Evolutionary conservation across 495 filamentous ascomycete genomes (phyloP), one percentile per base, ranked within the genome.

Genomic region (Choiromyces venosus): DNA sequence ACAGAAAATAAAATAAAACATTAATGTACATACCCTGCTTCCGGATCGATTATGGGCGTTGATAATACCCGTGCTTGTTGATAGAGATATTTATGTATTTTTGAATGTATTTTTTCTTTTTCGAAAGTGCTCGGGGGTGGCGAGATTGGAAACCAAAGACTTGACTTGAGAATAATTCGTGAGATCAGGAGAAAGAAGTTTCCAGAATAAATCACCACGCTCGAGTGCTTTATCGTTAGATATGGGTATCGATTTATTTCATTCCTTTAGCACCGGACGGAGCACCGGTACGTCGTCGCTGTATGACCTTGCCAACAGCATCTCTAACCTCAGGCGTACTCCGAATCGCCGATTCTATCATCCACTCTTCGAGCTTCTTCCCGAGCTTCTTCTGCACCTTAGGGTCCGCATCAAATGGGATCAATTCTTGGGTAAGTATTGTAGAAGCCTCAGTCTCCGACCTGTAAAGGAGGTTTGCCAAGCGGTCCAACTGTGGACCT

Each of bases 361-460:
- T 82, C 85, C 91, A 93, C 73, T 93, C 91, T 82, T 87, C 90
- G 78, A 94, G 87, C 70, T 89, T 91, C 52, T 85, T 85, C 56
- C 87, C 86, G 73, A 94, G 80, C 44, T 85, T 85, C 37, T 82
- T 82, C 71, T 91, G 83, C 9, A 85, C 86, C 74, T 88, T 85
- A 40, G 86, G 84, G 79, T 96, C 92, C 19, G 89, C 89, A 36
- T 85, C 87, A 81, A 94, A 97, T n/a, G 95, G 95, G 73, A 88
- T 88, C 82, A 92, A 88, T 73, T 96, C 93, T 74, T 94, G 82
- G 61, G 89, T 87, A 82, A 97, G 82, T 73, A 96, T 80, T 68
- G 91, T 85, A 8, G 84, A 83, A 6, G 91, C 86, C 80, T 97
- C 93, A 25, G 82, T 79, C 76, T 95, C 92, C 16, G 89, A 81